Evolutionary conservation across 495 filamentous ascomycete genomes (phyloP).

Genomic region (Aspergillus nanangensis): DNA sequence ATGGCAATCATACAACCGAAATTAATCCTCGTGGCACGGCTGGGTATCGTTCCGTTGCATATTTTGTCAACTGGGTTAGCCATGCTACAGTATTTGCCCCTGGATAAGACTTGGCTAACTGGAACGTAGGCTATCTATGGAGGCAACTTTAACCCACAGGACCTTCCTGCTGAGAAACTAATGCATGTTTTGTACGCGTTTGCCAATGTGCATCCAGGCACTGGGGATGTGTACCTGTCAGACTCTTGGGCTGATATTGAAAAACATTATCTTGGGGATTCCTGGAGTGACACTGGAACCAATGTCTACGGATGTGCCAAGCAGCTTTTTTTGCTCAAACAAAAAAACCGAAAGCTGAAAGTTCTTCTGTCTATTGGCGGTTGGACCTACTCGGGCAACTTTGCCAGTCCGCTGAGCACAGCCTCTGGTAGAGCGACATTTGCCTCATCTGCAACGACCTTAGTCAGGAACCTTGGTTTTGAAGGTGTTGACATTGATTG

Average conservation of each 20-base stretch:
- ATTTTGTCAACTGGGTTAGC: too few species aligned
- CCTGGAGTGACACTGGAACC: constrained; percentile 31
- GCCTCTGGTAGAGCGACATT: constrained; percentile 61
- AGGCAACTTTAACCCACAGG: constrained; percentile 66
- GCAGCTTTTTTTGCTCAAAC: constrained; percentile 91
- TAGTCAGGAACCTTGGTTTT: constrained; percentile 63
- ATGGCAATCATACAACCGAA: too few species aligned
- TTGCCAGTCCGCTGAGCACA: constrained; percentile 58
- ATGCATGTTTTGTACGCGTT: constrained; percentile 85
- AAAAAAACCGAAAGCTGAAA: constrained; percentile 79
- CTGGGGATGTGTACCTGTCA: constrained; percentile 72
- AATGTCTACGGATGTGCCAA: constrained; percentile 66
- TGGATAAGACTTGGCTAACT: too few species aligned
- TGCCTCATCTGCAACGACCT: constrained; percentile 58
- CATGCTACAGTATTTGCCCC: too few species aligned
- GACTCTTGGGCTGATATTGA: constrained; percentile 78
- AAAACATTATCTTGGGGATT: constrained; percentile 63
- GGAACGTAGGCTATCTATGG: constrained; percentile 72
- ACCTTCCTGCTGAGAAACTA: constrained; percentile 67
- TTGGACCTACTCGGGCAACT: constrained; percentile 89
- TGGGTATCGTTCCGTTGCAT: too few species aligned
- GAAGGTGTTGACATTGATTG: constrained; percentile 61
- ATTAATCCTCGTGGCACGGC: too few species aligned
- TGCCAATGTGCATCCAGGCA: constrained; percentile 54
- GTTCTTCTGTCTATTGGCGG: constrained; percentile 88